phyloP scores from a whole-genome alignment of 140 eudicot species.

The Erigeron philadelphicus region DNA sequence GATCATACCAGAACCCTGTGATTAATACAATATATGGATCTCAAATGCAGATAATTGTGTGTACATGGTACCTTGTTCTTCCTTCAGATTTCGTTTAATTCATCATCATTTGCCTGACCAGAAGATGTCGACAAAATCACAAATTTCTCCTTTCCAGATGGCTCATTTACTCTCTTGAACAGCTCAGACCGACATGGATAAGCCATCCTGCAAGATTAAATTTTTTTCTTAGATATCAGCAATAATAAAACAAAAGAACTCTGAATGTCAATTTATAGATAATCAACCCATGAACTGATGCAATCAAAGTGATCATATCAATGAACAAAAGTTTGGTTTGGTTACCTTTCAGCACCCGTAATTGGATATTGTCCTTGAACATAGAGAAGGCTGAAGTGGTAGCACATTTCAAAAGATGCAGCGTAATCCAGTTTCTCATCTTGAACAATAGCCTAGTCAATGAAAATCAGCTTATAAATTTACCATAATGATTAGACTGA shows the following conservation, averaged over 20 bases:
- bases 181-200: conserved; percentile 73
- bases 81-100: conserved; percentile 80
- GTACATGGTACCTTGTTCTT: conserved; percentile 56
- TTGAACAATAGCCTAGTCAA: conserved; percentile 83
- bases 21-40: conserved; percentile 10
- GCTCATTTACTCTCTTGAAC: conserved; percentile 73
- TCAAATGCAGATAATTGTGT: neutral
- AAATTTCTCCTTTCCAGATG: conserved; percentile 71
- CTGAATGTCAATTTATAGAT: neutral
- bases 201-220: conserved; percentile 56
- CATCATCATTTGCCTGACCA: conserved; percentile 63
- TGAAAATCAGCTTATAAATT: conserved; percentile 19
- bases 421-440: conserved; percentile 94
- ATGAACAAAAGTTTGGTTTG: neutral
- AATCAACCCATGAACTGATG: conserved; percentile 1
- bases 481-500: conserved; percentile 15
- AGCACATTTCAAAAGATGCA: conserved; percentile 87
- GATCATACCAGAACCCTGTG: conserved; percentile 71
- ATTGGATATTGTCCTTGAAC: conserved; percentile 90
- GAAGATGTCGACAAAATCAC: conserved; percentile 57
- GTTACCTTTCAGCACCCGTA: conserved; percentile 89
- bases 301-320: neutral
- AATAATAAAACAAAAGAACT: neutral
- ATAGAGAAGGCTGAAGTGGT: conserved; percentile 81
- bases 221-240: neutral